Base-by-base conservation (phyloP, 257 asterid genomes). In the Coffea eugenioides region DNA sequence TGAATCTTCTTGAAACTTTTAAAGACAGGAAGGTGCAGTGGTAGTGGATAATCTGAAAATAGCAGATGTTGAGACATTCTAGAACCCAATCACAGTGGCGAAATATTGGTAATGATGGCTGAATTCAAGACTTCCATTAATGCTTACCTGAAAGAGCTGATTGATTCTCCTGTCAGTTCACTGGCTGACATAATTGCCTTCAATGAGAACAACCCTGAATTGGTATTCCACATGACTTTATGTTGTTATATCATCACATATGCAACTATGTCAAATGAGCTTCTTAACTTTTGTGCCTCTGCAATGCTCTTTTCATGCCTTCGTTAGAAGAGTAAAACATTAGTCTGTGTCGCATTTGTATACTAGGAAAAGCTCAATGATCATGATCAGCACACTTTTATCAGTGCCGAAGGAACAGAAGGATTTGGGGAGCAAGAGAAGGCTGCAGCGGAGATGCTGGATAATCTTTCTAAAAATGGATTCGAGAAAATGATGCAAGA, bases 91-190 rank as follows among this genome's bases (percentile, higher is more conserved):
- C 80, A 46, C 59, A 71, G 88, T 71, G 94, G 93, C 16, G 97
- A 90, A 80, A 69, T 34, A 20, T 76, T 77, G 54, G 81, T 89
- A 27, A 65, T 89, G 87, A 59, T 83, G 85, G 90, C 91, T 4
- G 94, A 91, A 77, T 91, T 91, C 89, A 91, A 91, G 88, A 85
- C 87, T 52, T 52, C 81, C 20, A 73, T 90, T 36, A 87, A 90
- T 77, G 80, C 67, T 48, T 91, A 87, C 77, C 79, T 91, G 76
- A 76, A 81, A 54, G 84, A 87, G 51, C 87, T 88, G 14, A 82
- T 67, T 64, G n/a, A 69, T 79, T 87, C 92, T 56, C 90, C 91
- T 0, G 88, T 90, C 49, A 83, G 89, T 65, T 87, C 92, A 46
- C 80, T 91, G 46, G 88, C 92, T 5, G 94, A 91, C 70, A 67